Evolutionary conservation across 768 basidiomycete genomes (phyloP).

Genomic region (Crepidotus variabilis): DNA sequence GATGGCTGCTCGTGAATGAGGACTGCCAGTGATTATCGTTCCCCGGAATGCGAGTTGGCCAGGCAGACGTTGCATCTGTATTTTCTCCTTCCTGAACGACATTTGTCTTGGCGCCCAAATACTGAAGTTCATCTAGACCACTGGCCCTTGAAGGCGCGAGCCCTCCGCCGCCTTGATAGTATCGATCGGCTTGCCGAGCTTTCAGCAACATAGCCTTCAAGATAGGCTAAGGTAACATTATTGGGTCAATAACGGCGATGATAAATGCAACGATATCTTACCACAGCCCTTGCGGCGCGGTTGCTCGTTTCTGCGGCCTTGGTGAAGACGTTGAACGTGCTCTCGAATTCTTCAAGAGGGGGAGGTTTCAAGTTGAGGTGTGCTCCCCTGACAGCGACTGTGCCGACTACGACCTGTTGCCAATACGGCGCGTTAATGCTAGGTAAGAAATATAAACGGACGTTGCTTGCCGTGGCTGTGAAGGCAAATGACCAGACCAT

Average conservation of each 20-base stretch:
- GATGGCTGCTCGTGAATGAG: no score
- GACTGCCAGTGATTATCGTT: not conserved
- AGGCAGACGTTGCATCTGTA: not conserved
- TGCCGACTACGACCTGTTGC: conserved; percentile 49
- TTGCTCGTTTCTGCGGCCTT: conserved; percentile 40
- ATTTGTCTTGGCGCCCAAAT: conserved; percentile 30
- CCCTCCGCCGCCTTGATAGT: conserved; percentile 14
- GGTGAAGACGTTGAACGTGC: conserved; percentile 41
- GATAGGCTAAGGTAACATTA: conserved; percentile 32
- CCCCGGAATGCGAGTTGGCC: not conserved
- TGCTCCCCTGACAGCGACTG: conserved; percentile 44
- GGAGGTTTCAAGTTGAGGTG: conserved; percentile 41
- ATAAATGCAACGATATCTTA: conserved; percentile 17
- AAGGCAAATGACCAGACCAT: conserved; percentile 57
- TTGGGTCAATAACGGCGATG: not conserved
- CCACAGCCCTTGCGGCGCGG: conserved; percentile 48
- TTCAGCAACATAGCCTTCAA: conserved; percentile 41
- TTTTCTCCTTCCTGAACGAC: conserved; percentile 16
- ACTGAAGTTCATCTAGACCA: conserved; percentile 30
- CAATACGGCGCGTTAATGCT: not conserved
- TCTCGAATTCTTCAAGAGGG: conserved; percentile 43
- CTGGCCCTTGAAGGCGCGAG: conserved; percentile 7
- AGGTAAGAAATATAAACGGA: not conserved
- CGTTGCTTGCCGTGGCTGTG: conserved; percentile 43
- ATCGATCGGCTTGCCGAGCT: conserved; percentile 27